A percentile compares a stretch with the other conserved stretches of the same genome.
phyloP scores from a whole-genome alignment of 129 eudicot genomes.

The Lactuca saligna region DNA sequence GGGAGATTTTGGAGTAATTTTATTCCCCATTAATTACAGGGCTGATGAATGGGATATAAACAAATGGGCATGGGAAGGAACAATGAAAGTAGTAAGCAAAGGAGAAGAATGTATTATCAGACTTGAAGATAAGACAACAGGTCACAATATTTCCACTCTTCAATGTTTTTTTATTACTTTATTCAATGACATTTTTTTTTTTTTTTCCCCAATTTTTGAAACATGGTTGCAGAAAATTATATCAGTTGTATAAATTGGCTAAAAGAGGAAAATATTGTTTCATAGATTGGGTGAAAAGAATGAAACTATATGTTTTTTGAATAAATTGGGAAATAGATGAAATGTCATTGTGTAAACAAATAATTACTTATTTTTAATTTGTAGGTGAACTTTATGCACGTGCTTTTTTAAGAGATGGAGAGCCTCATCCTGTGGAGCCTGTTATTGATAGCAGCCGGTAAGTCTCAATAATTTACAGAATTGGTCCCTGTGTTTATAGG shows the following conservation, averaged over 20 bases:
- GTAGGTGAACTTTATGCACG: conserved; percentile 98
- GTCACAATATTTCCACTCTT: conserved; percentile 27
- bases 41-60: conserved; percentile 99
- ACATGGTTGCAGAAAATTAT: no score
- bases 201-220: no score
- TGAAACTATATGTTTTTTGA: no score
- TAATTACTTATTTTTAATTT: background rate
- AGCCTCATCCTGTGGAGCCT: conserved; percentile 97
- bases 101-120: conserved; percentile 96
- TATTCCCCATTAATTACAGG: conserved; percentile 36
- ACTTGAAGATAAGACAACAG: conserved; percentile 88
- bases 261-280: no score
- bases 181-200: background rate
- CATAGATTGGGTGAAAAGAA: no score
- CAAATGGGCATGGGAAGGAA: conserved; percentile 99
- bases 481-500: no score
- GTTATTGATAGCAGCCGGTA: conserved; percentile 99
- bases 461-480: background rate
- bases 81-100: conserved; percentile 83
- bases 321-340: no score
- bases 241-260: no score
- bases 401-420: conserved; percentile 96
- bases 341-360: no score
- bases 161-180: conserved; percentile 7
- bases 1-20: no score